Base-by-base conservation (phyloP, 2,329 filamentous ascomycete species). In the Niveomyces coronatus region DNA sequence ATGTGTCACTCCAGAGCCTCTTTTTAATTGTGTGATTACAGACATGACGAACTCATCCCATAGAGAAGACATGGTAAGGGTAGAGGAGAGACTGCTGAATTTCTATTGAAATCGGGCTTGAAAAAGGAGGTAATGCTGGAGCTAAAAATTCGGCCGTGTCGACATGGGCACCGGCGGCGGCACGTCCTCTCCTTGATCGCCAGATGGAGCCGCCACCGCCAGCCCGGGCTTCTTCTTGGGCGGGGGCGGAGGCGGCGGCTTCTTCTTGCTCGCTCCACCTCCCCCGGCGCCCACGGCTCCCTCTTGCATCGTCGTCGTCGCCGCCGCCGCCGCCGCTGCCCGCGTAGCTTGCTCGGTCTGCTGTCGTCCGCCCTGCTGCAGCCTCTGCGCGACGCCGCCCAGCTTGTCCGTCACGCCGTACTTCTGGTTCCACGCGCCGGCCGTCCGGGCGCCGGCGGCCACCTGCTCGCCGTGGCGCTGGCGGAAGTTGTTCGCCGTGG, bases 391-490 rank as follows among this genome's bases (percentile, higher is more conserved):
- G 27, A 48, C 50, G 27, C 50, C 54, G 8, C 56, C 55, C 4
- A 61, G 47, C 45, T 57, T 64, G 27, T 63, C 56, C 24, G 55
- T 43, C 4, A 78, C 60, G 4, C 72, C 73, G 47, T 81, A 81
- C 52, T 76, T 79, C 50, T 79, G 70, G 39, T 77, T 74, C 39
- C 79, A 48, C 2, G 60, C 63, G 43, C 70, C 73, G 4, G 77
- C 76, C 15, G 65, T 68, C 49, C 67, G 63, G 49, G 70, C 65
- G 0, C 79, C 79, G 5, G 71, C 61, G 2, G 73, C 70, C 5
- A 83, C 72, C 53, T 84, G 76, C 14, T 80, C 79, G 4, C 79
- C 74, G 49, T 85, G 79, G 19, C 79, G 63, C 52, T 84, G 74
- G 11, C 78, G 76, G 55, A 86, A 83, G 51, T 81, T 80, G 45